Evolutionary conservation across 371 early-diverging fungal species (phyloP), one percentile per base, ranked within the genome.

Genomic region (Apophysomyces sp.): DNA sequence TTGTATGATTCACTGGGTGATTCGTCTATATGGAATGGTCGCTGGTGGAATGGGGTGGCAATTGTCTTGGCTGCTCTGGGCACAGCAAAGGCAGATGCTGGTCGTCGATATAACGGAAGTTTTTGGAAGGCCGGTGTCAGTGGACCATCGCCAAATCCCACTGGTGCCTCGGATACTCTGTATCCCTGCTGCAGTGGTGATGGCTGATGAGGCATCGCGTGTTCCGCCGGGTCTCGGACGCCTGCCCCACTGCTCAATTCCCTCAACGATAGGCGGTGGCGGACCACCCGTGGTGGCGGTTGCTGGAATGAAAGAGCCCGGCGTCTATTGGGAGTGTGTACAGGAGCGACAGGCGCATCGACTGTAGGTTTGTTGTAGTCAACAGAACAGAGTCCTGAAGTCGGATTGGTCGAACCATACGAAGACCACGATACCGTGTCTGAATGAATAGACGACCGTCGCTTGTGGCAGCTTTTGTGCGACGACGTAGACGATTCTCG

Each of bases 221-320:
- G 41, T 13, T 12, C 39, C 24, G 28, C 29, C 11, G n/a, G 36
- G 13, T 62, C 60, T 34, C 58, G 59, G 36, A 27, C 8, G 16
- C 30, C 28, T 15, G 44, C 32, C 5, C 58, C 65, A 7, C 60
- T 30, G 52, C 61, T 65, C 7, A 67, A 53, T 60, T 67, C 67
- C 5, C 65, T 54, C 49, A 71, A 57, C 4, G 64, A 66, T n/a
- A 59, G 57, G 15, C 67, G 66, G 3, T 71, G 57, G 31, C 67
- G 63, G 1, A 61, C 40, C 0, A 62, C 32, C 7, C 64, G 52
- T 1, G 53, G 55, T 11, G 62, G 63, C 26, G 67, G 69, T 21
- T 80, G 77, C 52, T 80, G 80, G 16, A 74, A 67, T 0, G 80
- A 80, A 39, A 66, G 66, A 0, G 80, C 80, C 28, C 80, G 66